Conservation (phyloP, 345 rosid genomes). For the Mallotus nudiflorus region DNA sequence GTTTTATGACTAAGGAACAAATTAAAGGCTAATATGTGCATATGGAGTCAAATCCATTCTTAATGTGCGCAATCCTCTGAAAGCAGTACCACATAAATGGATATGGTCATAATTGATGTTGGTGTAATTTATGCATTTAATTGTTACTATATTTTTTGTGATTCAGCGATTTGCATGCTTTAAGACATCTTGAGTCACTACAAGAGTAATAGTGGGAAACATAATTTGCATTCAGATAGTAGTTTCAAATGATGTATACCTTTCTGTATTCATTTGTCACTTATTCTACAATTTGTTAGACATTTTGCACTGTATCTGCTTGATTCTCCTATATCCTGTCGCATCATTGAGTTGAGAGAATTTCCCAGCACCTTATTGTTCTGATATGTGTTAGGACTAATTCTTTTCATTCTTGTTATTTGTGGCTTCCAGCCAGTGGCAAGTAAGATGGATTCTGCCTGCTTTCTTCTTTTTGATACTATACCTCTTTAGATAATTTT, state of each 20-base stretch:
- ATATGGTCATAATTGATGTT: not conserved
- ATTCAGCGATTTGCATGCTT: not conserved
- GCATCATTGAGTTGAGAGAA: not conserved
- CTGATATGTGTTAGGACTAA: not conserved
- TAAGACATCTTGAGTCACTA: not conserved
- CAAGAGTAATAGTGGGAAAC: not conserved
- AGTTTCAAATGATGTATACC: not conserved
- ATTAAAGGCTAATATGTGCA: slow-evolving; percentile 4
- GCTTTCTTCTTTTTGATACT: slow-evolving; percentile 11
- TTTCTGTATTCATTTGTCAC: not conserved
- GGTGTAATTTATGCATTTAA: not conserved
- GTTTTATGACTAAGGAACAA: not conserved
- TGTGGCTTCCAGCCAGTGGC: not conserved
- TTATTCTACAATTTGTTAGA: not conserved
- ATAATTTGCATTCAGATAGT: not conserved
- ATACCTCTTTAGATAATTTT: not conserved
- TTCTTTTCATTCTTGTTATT: not conserved
- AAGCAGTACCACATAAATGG: not conserved
- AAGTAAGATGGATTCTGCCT: slow-evolving; percentile 2
- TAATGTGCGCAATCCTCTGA: not conserved
- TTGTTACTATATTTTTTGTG: not conserved
- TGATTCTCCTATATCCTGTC: not conserved
- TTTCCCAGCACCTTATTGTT: not conserved
- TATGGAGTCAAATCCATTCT: not conserved
- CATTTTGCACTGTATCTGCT: not conserved